These are phyloP conservation scores for Brassica juncea DNA, from an alignment of 345 rosid species.

Conservation along the genomic window DNA sequence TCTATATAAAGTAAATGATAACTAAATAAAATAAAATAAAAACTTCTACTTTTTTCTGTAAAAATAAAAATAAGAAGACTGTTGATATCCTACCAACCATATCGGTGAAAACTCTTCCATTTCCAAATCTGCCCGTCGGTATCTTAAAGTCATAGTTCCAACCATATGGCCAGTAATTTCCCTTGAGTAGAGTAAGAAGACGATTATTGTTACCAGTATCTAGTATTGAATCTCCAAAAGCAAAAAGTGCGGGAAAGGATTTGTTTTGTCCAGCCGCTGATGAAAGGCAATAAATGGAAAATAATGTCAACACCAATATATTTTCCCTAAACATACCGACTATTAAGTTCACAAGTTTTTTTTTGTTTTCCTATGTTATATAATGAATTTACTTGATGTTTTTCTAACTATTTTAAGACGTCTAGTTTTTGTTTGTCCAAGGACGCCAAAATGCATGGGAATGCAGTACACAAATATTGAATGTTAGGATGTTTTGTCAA, in stretches of 20 bases:
- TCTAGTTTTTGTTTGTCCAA: conserved; percentile 28
- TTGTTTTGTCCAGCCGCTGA: not conserved
- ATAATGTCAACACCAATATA: conserved; percentile 20
- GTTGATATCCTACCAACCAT: conserved; percentile 41
- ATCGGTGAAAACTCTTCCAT: conserved; percentile 63
- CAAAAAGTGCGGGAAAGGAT: conserved; percentile 48
- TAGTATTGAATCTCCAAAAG: conserved; percentile 65
- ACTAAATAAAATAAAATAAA: not conserved
- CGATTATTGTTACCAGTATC: conserved; percentile 71
- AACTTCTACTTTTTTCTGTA: not conserved
- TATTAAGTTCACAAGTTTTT: not conserved
- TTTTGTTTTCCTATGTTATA: not conserved
- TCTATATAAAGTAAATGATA: no score
- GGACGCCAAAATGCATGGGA: conserved; percentile 29
- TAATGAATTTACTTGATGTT: not conserved
- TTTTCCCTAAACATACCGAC: conserved; percentile 6
- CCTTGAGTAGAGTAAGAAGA: conserved; percentile 42
- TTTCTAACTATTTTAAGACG: conserved; percentile 29
- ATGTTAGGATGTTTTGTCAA: not conserved
- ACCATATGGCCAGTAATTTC: conserved; percentile 63
- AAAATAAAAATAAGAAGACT: no score
- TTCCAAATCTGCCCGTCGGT: conserved; percentile 62
- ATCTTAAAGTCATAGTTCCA: conserved; percentile 40
- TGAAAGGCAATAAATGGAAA: conserved; percentile 14
- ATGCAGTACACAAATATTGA: not conserved